Evolutionary conservation across 768 basidiomycete genomes (phyloP).

Genomic region (Tephrocybe sp.): DNA sequence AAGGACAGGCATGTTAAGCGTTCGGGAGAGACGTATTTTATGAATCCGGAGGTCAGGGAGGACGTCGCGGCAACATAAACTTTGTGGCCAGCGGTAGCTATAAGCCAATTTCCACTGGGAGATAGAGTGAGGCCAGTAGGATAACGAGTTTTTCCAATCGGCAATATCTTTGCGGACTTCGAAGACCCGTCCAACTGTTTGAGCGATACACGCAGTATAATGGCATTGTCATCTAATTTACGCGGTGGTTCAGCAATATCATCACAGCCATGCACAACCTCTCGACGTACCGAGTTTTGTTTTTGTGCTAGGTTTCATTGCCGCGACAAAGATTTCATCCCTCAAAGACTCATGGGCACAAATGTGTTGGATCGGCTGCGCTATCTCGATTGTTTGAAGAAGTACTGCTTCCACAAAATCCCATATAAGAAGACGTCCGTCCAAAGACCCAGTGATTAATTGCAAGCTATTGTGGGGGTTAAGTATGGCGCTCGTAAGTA

Average conservation of each 20-base stretch:
- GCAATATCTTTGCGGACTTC: conserved; percentile 47
- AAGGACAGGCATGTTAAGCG: conserved; percentile 80
- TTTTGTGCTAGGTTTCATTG: conserved; percentile 50
- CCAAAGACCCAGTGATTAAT: conserved; percentile 79
- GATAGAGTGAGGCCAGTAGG: conserved; percentile 71
- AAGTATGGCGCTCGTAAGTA: conserved; percentile 73
- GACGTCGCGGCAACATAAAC: conserved; percentile 70
- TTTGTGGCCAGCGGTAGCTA: conserved; percentile 73
- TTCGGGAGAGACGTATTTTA: conserved; percentile 82
- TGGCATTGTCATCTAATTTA: conserved; percentile 49
- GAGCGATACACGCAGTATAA: conserved; percentile 65
- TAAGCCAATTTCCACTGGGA: conserved; percentile 74
- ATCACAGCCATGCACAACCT: not conserved
- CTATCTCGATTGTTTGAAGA: conserved; percentile 70
- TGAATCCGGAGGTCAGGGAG: conserved; percentile 64
- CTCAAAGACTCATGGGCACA: conserved; percentile 70
- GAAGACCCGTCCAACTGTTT: conserved; percentile 44
- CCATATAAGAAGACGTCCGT: conserved; percentile 90
- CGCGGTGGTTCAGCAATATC: conserved; percentile 11
- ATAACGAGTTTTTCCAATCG: conserved; percentile 67
- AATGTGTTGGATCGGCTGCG: conserved; percentile 68
- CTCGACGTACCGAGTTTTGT: conserved; percentile 30
- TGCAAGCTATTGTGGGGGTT: conserved; percentile 89
- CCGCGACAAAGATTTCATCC: conserved; percentile 71
- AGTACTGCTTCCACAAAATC: conserved; percentile 87